Base-by-base conservation (phyloP, 2,329 filamentous ascomycete species). In the Podosphaera xanthii region DNA sequence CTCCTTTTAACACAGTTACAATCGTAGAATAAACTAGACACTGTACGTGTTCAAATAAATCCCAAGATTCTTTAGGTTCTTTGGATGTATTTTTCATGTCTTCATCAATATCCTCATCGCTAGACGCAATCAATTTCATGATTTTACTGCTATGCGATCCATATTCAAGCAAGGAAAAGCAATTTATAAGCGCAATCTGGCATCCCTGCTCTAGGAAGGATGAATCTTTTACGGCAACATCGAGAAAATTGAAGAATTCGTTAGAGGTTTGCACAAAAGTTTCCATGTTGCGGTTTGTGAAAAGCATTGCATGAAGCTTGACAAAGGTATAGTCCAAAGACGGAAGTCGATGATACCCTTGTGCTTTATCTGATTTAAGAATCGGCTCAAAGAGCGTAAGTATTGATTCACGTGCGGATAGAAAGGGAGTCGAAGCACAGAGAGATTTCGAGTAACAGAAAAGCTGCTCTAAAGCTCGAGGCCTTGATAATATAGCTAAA, bases 401-500 rank as follows among this genome's bases (percentile, higher is more conserved):
- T 44, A 90, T 81, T 0, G 78, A 86, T 56, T 87, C 84, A 4
- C 77, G 75, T 0, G 84, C 81, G n/a, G 80, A 82, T 0, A 70
- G 68, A 60, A 91, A 91, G 60, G 66, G 66, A 2, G 63, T 62
- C 3, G 61, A 0, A 0, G 86, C 85, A 35, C 81, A 86, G 0
- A 91, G 73, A 0, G 82, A 81, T 61, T 87, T 87, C 0, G 76
- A 72, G 63, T 89, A 91, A 61, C 80, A 86, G 65, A 80, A 88
- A 0, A 90, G 70, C 67, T 91, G 86, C 59, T 84, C 80, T 0
- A 88, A 70, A 0, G 78, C 77, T 61, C 86, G 82, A 0, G 84
- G 84, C 0, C 84, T 72, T 0, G 86, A 83, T 0, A 91, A 69
- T 34, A 91, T 90, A 0, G 89, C 91, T 0, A 96, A 73, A 66